Base-by-base conservation (phyloP, 768 basidiomycete genomes). In the Phlebiopsis flavidoalba region DNA sequence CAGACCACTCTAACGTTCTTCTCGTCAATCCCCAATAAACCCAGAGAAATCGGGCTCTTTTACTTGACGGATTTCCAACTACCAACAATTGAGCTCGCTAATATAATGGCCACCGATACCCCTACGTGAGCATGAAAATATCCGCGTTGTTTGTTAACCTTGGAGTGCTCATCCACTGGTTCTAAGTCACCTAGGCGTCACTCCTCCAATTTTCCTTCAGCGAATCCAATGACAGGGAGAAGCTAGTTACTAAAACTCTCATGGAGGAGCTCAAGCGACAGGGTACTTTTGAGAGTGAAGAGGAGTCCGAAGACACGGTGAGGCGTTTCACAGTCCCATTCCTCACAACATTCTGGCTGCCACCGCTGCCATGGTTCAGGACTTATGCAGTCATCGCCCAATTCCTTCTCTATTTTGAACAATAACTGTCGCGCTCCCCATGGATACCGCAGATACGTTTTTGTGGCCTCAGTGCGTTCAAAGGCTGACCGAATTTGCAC, bases 231-330 rank as follows among this genome's bases (percentile, higher is more conserved):
- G 81, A 85, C 61, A 81, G 87, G 67, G 92, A 94, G 75, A 88
- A 87, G 72, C 89, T 91, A 72, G 89, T 94, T 21, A 93, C 91
- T 0, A 69, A 79, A 17, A 89, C 91, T 6, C 78, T 99, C 56
- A 92, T 98, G 89, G 87, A 93, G 60, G 96, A 99, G 73, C 81
- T 99, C 35, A 82, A 86, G 69, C 77, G 83, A 50, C 88, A 96
- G 69, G 88, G 90, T 60, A 88, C 88, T 2, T 96, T 97, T 73
- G 96, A 98, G 76, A 86, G 81, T 50, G 91, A 93, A 63, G 88
- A 92, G 57, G 95, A 98, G 73, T 81, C n/a, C 91, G 26, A 83
- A 89, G 73, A 88, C 84, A 63, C 87, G 96, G 96, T 97, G 71
- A 77, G n/a, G 89, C 71, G 12, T 64, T n/a, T n/a, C 56, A 26